Conservation (phyloP, 352 stramenopile genomes). For the Phytophthora tentaculata region DNA sequence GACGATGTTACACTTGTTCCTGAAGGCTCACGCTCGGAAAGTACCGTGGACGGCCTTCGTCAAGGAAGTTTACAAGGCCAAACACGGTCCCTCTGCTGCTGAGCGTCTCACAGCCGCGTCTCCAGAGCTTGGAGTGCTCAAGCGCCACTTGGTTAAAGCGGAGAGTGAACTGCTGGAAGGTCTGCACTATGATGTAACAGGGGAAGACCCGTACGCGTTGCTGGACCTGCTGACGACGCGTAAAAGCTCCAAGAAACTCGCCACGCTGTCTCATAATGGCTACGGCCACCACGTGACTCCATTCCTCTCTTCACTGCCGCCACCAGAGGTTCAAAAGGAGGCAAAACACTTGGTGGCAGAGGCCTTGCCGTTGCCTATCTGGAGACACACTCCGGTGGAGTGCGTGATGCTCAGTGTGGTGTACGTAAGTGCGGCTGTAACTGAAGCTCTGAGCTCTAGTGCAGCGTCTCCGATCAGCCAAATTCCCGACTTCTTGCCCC, state of each 20-base stretch:
- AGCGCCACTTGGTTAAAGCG: conserved; percentile 63
- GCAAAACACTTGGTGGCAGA: conserved; percentile 70
- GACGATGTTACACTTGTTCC: conserved; percentile 74
- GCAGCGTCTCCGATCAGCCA: conserved; percentile 3
- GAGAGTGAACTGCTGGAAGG: conserved; percentile 76
- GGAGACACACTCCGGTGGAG: conserved; percentile 63
- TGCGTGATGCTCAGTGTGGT: conserved; percentile 74
- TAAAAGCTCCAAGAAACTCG: conserved; percentile 54
- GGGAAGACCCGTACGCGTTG: conserved; percentile 70
- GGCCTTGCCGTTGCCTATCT: conserved; percentile 62
- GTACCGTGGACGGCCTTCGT: conserved; percentile 72
- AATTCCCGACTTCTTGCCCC: conserved; percentile 56
- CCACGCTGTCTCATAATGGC: conserved; percentile 19
- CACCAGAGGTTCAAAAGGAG: conserved; percentile 67
- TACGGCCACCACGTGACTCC: conserved; percentile 14
- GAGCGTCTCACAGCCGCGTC: conserved; percentile 40
- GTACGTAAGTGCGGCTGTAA: conserved; percentile 71
- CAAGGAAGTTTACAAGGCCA: conserved; percentile 72
- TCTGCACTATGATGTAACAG: conserved; percentile 76
- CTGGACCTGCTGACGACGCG: conserved; percentile 69
- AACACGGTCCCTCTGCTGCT: conserved; percentile 37
- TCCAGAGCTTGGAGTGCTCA: conserved; percentile 55
- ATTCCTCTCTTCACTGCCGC: conserved; percentile 34
- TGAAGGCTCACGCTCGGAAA: conserved; percentile 74
- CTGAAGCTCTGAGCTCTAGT: conserved; percentile 36